Evolutionary conservation across 164 flowering plant genomes (phyloP), one percentile per base, ranked within the genome.

Genomic region (Magnolia changhungtana): DNA sequence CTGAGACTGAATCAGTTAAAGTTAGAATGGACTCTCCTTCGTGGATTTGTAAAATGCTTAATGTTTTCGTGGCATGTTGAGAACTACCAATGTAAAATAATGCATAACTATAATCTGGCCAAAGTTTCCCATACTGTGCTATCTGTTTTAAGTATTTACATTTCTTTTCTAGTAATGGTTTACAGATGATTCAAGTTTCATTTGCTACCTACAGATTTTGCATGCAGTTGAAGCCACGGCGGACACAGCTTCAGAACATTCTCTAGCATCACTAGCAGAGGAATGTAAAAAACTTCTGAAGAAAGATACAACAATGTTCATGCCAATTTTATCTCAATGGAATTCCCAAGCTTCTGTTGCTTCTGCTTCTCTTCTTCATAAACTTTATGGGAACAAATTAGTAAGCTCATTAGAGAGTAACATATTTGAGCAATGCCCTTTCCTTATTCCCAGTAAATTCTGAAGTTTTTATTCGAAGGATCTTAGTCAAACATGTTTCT

Each of bases 361-460:
- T 77, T 92, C 96, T 70, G 95, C 92, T 63, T 92, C 94, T 75
- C 90, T 96, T 78, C 80, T 94, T 72, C 99, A 96, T 85, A 91
- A 81, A 83, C 91, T 96, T 70, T 96, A 91, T 84, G 98, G 98
- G 61, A 83, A 77, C 85, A 94, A 92, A 80, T 81, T 96, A 96
- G 99, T 94, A 86, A 86, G 89, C 71, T 67, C 52, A 24, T 24
- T 5, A 13, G 18, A 8, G 16, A 27, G 67, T 27, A n/a, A 61
- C 9, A 8, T 72, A 52, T 75, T 55, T 63, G 10, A 21, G 10
- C 24, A 24, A 49, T 55, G 11, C 65, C 49, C 64, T 51, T 29
- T 71, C 18, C 50, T 64, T 23, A 4, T 66, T 72, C 59, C 29
- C 74, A 11, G 13, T 23, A 50, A 11, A 11, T 67, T 51, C 1